Evolutionary conservation across 768 basidiomycete species (phyloP).

Genomic region (Tricholoma hemisulphureum): DNA sequence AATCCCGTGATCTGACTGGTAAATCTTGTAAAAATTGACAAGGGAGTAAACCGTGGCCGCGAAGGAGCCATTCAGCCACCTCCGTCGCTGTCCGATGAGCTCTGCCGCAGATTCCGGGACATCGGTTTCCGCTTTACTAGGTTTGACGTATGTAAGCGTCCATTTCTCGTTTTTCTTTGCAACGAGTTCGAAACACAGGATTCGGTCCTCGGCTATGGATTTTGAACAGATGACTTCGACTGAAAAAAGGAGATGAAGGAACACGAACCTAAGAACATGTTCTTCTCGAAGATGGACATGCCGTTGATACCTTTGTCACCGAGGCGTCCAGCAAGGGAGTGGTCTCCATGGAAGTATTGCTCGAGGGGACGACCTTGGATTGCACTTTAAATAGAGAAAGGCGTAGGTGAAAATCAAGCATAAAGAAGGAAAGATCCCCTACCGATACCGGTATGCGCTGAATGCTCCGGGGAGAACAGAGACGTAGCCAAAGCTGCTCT

Average conservation of each 20-base stretch:
- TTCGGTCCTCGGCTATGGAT: conserved; percentile 81
- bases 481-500: conserved; percentile 94
- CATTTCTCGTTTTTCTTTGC: conserved; percentile 86
- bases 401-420: background rate
- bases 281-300: conserved; percentile 97
- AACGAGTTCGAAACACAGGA: conserved; percentile 95
- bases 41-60: conserved; percentile 89
- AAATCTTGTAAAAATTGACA: conserved; percentile 87
- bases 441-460: conserved; percentile 79
- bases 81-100: conserved; percentile 90
- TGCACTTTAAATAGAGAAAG: conserved; percentile 46
- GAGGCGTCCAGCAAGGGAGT: conserved; percentile 85
- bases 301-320: conserved; percentile 93
- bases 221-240: conserved; percentile 2
- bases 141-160: conserved; percentile 90
- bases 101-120: conserved; percentile 91
- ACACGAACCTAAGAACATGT: conserved; percentile 52
- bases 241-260: background rate
- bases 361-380: conserved; percentile 87
- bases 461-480: conserved; percentile 96
- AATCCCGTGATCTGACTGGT: conserved; percentile 80
- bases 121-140: conserved; percentile 93
- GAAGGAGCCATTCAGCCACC: conserved; percentile 97
- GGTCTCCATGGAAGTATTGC: conserved; percentile 86
- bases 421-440: background rate